A percentile compares a stretch with the other conserved stretches of the same genome.
Conservation (phyloP, 2,329 filamentous ascomycete species). For the Aureobasidium mangrovei region DNA sequence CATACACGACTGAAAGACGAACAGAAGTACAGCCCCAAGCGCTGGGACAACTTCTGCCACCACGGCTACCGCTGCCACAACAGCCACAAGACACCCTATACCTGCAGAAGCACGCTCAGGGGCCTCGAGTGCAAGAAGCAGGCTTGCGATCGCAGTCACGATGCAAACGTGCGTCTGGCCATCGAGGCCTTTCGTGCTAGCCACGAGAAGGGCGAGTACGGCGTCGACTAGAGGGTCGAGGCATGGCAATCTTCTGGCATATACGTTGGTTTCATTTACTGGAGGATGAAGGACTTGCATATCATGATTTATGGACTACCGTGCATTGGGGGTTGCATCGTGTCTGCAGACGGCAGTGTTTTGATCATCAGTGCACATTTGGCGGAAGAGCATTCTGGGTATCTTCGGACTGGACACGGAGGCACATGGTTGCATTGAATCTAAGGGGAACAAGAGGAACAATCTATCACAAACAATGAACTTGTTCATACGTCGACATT, state of each 20-base stretch:
- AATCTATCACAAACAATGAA: too few species aligned
- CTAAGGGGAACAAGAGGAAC: too few species aligned
- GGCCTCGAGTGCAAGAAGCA: background rate
- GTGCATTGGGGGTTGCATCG: too few species aligned
- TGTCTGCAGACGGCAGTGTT: too few species aligned
- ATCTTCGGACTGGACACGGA: too few species aligned
- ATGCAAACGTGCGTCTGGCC: background rate
- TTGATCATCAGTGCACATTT: too few species aligned
- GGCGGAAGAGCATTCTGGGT: too few species aligned
- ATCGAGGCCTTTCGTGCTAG: background rate
- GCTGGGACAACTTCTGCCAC: background rate
- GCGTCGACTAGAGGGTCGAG: background rate
- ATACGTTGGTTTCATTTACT: too few species aligned
- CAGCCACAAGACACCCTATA: background rate
- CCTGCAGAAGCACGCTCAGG: background rate
- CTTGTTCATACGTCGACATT: too few species aligned
- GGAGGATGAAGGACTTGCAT: too few species aligned
- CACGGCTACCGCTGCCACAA: background rate
- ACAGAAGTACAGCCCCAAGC: background rate
- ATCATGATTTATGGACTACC: too few species aligned
- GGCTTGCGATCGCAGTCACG: background rate
- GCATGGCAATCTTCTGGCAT: background rate
- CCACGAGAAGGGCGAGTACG: background rate
- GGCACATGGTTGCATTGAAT: too few species aligned
- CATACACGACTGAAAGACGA: background rate